Percentiles rank a stretch among this genome's conserved stretches.
These are phyloP conservation scores for Boehmeria nivea DNA, from an alignment of 306 rosid genomes.

Conservation along the genomic window DNA sequence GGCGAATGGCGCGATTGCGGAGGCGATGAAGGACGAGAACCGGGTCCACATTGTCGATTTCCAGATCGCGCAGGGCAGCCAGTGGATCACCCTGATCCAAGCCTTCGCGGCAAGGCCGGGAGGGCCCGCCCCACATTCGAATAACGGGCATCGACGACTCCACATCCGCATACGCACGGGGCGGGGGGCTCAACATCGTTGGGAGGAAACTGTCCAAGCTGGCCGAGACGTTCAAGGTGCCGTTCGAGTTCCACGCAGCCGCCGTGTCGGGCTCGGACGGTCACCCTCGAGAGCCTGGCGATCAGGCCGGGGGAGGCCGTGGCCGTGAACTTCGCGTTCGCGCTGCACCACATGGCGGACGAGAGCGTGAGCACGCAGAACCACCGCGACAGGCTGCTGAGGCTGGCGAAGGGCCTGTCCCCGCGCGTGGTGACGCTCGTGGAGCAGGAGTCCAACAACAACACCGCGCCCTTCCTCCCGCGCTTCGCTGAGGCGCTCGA, in stretches of 20 bases:
- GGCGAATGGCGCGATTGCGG: slow-evolving; percentile 98
- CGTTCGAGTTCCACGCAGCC: slow-evolving; percentile 76
- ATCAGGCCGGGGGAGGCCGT: slow-evolving; percentile 66
- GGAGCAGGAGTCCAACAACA: slow-evolving; percentile 95
- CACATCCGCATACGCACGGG: slow-evolving; percentile 83
- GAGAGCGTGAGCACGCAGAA: slow-evolving; percentile 90
- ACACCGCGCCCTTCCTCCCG: slow-evolving; percentile 72
- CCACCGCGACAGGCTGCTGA: slow-evolving; percentile 72
- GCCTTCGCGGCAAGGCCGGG: slow-evolving; percentile 99
- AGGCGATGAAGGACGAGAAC: slow-evolving; percentile 83
- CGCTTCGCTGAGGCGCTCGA: slow-evolving; percentile 73
- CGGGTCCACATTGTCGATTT: slow-evolving; percentile 91
- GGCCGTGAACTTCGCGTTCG: slow-evolving; percentile 87
- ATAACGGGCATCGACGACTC: slow-evolving; percentile 88
- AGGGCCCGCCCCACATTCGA: slow-evolving; percentile 93
- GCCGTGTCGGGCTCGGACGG: slow-evolving; percentile 69
- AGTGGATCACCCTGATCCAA: slow-evolving; percentile 87
- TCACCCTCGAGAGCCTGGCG: slow-evolving; percentile 45
- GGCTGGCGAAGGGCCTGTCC: slow-evolving; percentile 74
- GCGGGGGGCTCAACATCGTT: slow-evolving; percentile 77
- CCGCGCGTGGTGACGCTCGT: slow-evolving; percentile 96
- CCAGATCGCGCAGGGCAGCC: slow-evolving; percentile 89
- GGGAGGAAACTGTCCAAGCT: slow-evolving; percentile 68
- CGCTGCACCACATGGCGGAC: slow-evolving; percentile 92
- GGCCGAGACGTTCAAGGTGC: slow-evolving; percentile 66